Conservation (phyloP, 2,329 filamentous ascomycete species). For the Epichloe sp. region DNA sequence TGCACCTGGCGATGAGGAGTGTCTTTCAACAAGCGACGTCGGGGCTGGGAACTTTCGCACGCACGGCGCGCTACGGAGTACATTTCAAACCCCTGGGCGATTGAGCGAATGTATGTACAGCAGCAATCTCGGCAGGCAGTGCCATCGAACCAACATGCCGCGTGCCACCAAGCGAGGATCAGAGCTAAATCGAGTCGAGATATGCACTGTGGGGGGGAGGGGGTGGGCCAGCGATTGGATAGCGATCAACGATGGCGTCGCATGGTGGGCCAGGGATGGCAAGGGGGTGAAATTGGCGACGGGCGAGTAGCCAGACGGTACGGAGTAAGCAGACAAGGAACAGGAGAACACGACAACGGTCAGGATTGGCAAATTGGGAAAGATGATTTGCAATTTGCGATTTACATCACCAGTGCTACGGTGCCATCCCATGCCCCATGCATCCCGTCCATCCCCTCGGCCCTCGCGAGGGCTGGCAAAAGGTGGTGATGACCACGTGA, state of each 20-base stretch:
- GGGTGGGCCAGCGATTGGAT: neutral
- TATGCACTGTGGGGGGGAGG: neutral
- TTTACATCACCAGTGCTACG: too few relatives aligned
- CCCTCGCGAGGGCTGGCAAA: too few relatives aligned
- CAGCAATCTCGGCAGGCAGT: neutral
- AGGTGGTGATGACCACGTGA: too few relatives aligned
- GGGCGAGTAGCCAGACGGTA: too few relatives aligned
- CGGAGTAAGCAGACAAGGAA: too few relatives aligned
- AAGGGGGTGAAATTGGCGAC: neutral
- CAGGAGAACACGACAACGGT: too few relatives aligned
- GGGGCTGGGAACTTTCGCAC: neutral
- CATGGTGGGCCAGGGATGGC: neutral
- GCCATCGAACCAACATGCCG: neutral
- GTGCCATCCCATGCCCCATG: too few relatives aligned
- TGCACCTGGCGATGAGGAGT: neutral
- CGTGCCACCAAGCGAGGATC: neutral
- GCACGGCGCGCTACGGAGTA: too few relatives aligned
- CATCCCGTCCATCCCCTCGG: too few relatives aligned
- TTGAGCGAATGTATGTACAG: neutral
- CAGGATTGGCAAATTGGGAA: too few relatives aligned
- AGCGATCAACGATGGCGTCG: neutral
- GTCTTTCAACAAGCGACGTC: neutral
- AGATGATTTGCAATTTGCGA: too few relatives aligned
- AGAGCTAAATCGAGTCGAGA: neutral
- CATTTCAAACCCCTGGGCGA: too few relatives aligned